Evolutionary conservation across 331 rosid genomes (phyloP).

Genomic region (Rhamnella rubrinervis): DNA sequence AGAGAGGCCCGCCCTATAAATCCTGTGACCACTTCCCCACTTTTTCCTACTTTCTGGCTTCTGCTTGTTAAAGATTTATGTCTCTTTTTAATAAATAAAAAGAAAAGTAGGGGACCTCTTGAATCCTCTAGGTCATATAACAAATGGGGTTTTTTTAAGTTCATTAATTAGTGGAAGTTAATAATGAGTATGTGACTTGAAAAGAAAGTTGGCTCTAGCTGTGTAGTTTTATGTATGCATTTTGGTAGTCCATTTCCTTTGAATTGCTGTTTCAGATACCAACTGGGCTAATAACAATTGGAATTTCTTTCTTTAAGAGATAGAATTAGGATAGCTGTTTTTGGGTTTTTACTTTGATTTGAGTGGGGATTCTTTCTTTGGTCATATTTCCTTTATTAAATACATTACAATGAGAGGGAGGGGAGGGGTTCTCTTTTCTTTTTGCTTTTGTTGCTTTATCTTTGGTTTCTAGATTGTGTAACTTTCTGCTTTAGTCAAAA

Average conservation of each 20-base stretch:
- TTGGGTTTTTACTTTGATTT: not conserved
- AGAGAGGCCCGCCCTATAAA: conserved; percentile 49
- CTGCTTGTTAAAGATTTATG: conserved; percentile 34
- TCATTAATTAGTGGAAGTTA: not conserved
- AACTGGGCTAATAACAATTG: not conserved
- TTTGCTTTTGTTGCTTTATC: conserved; percentile 30
- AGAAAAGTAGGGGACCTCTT: conserved; percentile 13
- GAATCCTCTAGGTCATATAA: not conserved
- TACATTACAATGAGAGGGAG: not conserved
- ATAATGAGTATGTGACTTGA: not conserved
- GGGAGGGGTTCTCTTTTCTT: not conserved
- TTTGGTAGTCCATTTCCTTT: not conserved
- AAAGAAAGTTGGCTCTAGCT: not conserved
- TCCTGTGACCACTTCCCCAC: conserved; percentile 76
- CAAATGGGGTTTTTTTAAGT: not conserved
- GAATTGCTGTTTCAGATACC: not conserved
- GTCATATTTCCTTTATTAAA: not conserved
- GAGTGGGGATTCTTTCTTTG: not conserved
- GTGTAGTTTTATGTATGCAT: not conserved
- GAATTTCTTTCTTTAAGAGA: too few species aligned
- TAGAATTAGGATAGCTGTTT: not conserved
- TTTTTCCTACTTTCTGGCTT: conserved; percentile 45
- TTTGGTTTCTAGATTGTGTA: conserved; percentile 16
- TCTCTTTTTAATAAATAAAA: conserved; percentile 7
- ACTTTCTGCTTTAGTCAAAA: conserved; percentile 22